phyloP scores from a whole-genome alignment of 192 early-diverging fungal genomes.

The Coemansia sp. region DNA sequence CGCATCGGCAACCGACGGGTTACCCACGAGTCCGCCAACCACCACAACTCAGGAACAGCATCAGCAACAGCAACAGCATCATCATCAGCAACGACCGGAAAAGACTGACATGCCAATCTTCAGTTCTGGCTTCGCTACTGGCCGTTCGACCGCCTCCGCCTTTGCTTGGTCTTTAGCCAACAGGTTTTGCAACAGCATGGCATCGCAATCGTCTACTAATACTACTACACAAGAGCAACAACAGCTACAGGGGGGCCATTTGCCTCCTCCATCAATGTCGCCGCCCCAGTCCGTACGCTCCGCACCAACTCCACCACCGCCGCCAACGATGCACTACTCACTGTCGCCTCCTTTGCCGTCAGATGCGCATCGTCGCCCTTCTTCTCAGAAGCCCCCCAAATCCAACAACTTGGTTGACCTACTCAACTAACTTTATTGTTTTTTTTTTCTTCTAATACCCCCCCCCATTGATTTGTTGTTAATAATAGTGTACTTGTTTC shows the following conservation, averaged over 20 bases:
- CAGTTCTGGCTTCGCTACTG: not conserved
- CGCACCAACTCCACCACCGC: not conserved
- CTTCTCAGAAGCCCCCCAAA: not conserved
- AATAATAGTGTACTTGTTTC: not conserved
- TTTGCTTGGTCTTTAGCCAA: constrained; percentile 11
- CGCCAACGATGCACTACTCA: not conserved
- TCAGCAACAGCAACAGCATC: not conserved
- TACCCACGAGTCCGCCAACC: not conserved
- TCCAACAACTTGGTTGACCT: constrained; percentile 20
- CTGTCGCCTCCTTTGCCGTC: not conserved
- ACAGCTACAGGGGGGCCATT: not conserved
- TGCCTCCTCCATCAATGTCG: not conserved
- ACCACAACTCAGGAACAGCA: not conserved
- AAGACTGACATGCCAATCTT: not conserved
- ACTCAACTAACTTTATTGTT: constrained; percentile 21
- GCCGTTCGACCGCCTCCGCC: not conserved
- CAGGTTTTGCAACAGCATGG: not conserved
- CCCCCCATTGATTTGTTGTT: not conserved
- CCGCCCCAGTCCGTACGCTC: not conserved
- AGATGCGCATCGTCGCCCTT: not conserved
- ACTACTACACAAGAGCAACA: not conserved
- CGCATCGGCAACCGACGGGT: not conserved
- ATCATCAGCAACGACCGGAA: not conserved
- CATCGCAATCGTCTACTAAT: not conserved
- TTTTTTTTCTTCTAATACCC: not conserved